Base-by-base conservation (phyloP, 257 asterid species). In the Jasminum sambac region DNA sequence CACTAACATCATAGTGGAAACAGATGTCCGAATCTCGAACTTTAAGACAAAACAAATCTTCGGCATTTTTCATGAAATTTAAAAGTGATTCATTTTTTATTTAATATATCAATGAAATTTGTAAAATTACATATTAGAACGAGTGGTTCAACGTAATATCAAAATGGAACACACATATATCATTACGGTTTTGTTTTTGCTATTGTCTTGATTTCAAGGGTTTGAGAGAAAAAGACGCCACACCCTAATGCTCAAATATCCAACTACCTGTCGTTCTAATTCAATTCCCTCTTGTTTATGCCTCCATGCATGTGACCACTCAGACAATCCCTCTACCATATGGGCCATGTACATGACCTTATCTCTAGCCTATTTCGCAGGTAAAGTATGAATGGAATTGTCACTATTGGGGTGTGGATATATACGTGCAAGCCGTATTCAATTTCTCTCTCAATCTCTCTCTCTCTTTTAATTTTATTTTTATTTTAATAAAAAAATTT, bases 221-320 rank as follows among this genome's bases (percentile, higher is more conserved):
- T 74, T 67, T 11, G 5, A 13, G 36, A 30, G 36, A 21, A 66
- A 61, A 72, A 71, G 69, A 42, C 72, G 81, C 79, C 72, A 71
- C 68, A 13, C 24, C 19, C 40, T 38, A 34, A n/a, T 69, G 69
- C 72, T 57, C 66, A 74, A 67, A 74, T 77, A 75, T 73, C 72
- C 76, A 76, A 67, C 61, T 68, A 74, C 77, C 84, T 80, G 75
- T 74, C 85, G 72, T 76, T 57, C 46, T 74, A 69, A 23, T 71
- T 66, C n/a, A 68, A 23, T 71, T 66, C n/a, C 13, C 72, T 36
- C 38, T 44, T 50, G 57, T 43, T 72, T 39, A 72, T 67, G 64
- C 70, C 39, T 80, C 84, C 92, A 88, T 78, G 92, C 62, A 55
- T 84, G 90, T 37, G 80, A 78, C 74, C 40, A 83, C 40, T 58